Base-by-base conservation (phyloP, 2,329 filamentous ascomycete genomes). In the Pyrenophora teres region DNA sequence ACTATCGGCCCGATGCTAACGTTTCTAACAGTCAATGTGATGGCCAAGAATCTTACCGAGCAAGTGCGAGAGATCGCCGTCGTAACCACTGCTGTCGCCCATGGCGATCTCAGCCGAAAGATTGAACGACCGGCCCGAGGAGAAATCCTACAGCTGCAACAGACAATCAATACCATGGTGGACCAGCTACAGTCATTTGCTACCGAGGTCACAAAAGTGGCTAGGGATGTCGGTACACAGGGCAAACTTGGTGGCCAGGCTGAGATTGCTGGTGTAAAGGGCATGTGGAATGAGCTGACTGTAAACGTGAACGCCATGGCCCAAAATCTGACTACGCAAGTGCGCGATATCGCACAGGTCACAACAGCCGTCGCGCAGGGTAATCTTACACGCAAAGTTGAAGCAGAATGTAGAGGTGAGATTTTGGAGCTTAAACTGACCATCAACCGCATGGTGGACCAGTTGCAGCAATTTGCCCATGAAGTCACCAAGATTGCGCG, bases 61-160 rank as follows among this genome's bases (percentile, higher is more conserved):
- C 93, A 99, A 79, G 94, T 99, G 71, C 88, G 93, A 78, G 92
- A 97, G 76, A 99, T 99, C 65, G 94, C 93, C 56, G 91, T 93
- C 69, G 94, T 99, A 53, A 97, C 93, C 3, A 96, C 92, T 1
- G 93, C 93, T 52, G 93, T 99, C 56, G 93, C 93, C 44, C 90
- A 89, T 73, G 93, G 93, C 69, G 93, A 99, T 75, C 80, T 99
- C 57, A 96, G 90, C 56, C 91, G 94, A 77, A 97, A 97, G 80
- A 97, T 99, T 70, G 89, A 91, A 56, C 91, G 96, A 59, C 91
- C 95, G 64, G 94, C 92, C 46, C 87, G 92, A 73, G 93, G 93
- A 68, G 94, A 99, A 77, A 97, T 99, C 64, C 78, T 95, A 45
- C 90, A 96, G 71, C 80, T 99, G 52, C 97, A 99, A 77, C 90